Conservation (phyloP, 768 basidiomycete species). For the Boletus subcaerulescens region DNA sequence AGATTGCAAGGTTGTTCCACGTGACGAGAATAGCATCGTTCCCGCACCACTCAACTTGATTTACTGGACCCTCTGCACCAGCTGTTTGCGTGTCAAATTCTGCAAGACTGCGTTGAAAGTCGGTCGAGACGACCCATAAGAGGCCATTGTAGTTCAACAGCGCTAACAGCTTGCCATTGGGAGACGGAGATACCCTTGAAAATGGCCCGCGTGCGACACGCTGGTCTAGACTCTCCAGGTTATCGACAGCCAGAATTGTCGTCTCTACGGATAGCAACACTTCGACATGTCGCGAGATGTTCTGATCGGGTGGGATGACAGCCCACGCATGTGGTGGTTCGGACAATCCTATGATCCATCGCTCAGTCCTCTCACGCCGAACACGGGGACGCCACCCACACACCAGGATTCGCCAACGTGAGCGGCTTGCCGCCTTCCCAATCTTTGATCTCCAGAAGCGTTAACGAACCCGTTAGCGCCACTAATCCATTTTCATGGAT, state of each 20-base stretch:
- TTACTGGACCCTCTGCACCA: slow-evolving; percentile 55
- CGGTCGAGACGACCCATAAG: slow-evolving; percentile 93
- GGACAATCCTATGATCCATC: slow-evolving; percentile 50
- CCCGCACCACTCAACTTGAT: slow-evolving; percentile 91
- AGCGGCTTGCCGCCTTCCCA: slow-evolving; percentile 81
- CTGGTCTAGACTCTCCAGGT: slow-evolving; percentile 85
- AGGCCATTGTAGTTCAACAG: slow-evolving; percentile 68
- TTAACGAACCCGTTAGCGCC: slow-evolving; percentile 72
- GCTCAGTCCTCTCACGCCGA: slow-evolving; percentile 6
- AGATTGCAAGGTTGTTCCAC: slow-evolving; percentile 71
- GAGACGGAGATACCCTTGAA: slow-evolving; percentile 81
- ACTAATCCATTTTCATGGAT: slow-evolving; percentile 88
- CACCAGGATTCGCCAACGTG: slow-evolving; percentile 72
- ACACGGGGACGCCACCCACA: slow-evolving; percentile 25
- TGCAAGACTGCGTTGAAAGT: slow-evolving; percentile 85
- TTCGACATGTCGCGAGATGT: slow-evolving; percentile 86
- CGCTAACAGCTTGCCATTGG: slow-evolving; percentile 90
- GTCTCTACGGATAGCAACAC: slow-evolving; percentile 79
- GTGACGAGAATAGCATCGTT: slow-evolving; percentile 90
- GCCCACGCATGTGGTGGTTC: slow-evolving; percentile 85
- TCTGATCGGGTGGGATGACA: slow-evolving; percentile 85
- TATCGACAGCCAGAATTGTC: slow-evolving; percentile 84
- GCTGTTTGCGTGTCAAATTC: slow-evolving; percentile 74
- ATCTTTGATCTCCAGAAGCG: slow-evolving; percentile 81
- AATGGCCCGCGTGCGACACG: slow-evolving; percentile 88